Conservation (phyloP, 768 basidiomycete species). For the Neoboletus magnificus region DNA sequence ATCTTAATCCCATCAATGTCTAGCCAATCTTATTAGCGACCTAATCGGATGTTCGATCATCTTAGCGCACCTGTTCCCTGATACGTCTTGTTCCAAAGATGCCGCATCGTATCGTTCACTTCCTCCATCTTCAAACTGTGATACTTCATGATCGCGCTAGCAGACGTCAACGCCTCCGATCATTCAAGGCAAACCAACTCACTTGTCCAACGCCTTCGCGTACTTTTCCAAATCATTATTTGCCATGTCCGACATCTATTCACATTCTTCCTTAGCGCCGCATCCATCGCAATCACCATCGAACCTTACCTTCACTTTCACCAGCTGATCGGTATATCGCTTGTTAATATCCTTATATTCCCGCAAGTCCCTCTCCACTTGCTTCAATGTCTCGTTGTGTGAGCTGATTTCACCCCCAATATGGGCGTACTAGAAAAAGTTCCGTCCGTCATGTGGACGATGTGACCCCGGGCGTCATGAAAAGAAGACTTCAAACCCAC, state of each 20-base stretch:
- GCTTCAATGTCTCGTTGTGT: constrained; percentile 60
- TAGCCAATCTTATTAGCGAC: constrained; percentile 32
- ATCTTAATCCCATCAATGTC: constrained; percentile 99
- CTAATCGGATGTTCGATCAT: background rate
- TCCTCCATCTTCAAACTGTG: constrained; percentile 98
- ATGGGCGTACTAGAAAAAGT: constrained; percentile 59
- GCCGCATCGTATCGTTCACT: constrained; percentile 96
- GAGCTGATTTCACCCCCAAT: constrained; percentile 82
- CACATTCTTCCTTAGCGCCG: background rate
- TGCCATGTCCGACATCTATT: constrained; percentile 94
- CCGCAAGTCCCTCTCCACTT: constrained; percentile 64
- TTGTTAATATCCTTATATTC: constrained; percentile 88
- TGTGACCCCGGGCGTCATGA: constrained; percentile 1
- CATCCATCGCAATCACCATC: background rate
- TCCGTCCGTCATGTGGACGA: background rate
- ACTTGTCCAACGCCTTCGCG: constrained; percentile 96
- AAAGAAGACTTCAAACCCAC: constrained; percentile 37
- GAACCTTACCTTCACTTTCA: constrained; percentile 82
- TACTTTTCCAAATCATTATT: constrained; percentile 98
- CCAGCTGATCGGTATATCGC: constrained; percentile 84
- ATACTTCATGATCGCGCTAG: constrained; percentile 97
- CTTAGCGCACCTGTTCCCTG: constrained; percentile 82
- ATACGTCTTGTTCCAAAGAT: constrained; percentile 98
- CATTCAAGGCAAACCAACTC: constrained; percentile 18
- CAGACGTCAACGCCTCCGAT: constrained; percentile 14